These are phyloP conservation scores for Prunus fruticosa DNA, from an alignment of 306 rosid genomes.

Conservation along the genomic window DNA sequence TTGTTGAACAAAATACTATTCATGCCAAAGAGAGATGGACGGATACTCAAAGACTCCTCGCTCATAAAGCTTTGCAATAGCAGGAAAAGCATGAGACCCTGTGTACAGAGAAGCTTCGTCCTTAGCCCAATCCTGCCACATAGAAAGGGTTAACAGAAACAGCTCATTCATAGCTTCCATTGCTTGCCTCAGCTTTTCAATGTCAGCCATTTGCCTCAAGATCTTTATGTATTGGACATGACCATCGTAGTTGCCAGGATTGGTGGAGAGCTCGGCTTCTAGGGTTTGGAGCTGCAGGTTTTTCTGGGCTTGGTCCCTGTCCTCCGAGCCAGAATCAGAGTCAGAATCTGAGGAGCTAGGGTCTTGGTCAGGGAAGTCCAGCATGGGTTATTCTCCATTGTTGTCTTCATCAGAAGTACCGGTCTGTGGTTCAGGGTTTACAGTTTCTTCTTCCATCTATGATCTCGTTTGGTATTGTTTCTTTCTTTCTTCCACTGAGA, in stretches of 20 bases:
- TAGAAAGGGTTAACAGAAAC: constrained; percentile 64
- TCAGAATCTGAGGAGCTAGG: constrained; percentile 12
- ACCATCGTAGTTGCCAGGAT: constrained; percentile 71
- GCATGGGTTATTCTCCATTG: constrained; percentile 34
- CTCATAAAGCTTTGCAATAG: constrained; percentile 62
- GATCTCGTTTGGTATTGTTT: background rate
- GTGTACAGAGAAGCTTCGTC: constrained; percentile 66
- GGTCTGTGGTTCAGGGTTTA: constrained; percentile 6
- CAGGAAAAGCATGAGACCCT: constrained; percentile 41
- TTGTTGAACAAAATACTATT: constrained; percentile 62
- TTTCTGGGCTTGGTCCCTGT: constrained; percentile 53
- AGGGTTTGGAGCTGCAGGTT: constrained; percentile 57
- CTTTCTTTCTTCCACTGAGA: background rate
- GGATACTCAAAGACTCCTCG: constrained; percentile 70
- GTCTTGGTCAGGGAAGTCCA: constrained; percentile 24
- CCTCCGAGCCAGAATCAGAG: constrained; percentile 38
- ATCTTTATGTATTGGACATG: constrained; percentile 65
- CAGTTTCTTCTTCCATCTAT: constrained; percentile 41
- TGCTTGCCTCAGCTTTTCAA: constrained; percentile 67
- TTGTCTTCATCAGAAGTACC: constrained; percentile 6
- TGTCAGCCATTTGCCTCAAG: constrained; percentile 63
- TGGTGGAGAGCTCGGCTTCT: constrained; percentile 49
- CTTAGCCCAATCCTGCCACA: constrained; percentile 92
- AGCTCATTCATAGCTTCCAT: constrained; percentile 73
- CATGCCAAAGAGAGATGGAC: constrained; percentile 75